These are phyloP conservation scores for Fusarium nurragi DNA, from an alignment of 2,329 filamentous ascomycete genomes.

Conservation along the genomic window DNA sequence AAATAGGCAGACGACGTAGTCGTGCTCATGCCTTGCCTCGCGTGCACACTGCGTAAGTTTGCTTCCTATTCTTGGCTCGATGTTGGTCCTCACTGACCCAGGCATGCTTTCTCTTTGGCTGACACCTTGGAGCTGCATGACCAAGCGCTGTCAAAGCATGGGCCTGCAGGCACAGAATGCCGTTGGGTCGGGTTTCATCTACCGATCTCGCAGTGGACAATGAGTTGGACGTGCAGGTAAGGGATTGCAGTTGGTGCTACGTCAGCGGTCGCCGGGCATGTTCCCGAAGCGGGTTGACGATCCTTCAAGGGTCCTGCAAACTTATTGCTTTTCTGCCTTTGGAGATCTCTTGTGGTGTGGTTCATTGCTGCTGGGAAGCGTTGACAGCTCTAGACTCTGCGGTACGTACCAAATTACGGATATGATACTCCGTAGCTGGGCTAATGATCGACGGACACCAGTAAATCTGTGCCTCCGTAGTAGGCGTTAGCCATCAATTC, in stretches of 20 bases:
- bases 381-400: neutral
- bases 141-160: constrained; percentile 34
- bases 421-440: constrained; percentile 8
- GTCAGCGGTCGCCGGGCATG: neutral
- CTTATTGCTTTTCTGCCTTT: neutral
- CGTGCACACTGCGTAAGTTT: constrained; percentile 1
- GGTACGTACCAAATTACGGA: constrained; percentile 5
- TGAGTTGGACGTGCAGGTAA: constrained; percentile 20
- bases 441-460: constrained; percentile 27
- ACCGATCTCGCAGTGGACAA: constrained; percentile 29
- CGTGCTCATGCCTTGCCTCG: constrained; percentile 15
- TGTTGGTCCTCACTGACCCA: constrained; percentile 2
- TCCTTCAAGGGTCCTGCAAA: neutral
- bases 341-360: neutral
- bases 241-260: constrained; percentile 18
- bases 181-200: constrained; percentile 27
- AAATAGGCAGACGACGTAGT: neutral
- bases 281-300: neutral
- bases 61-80: neutral
- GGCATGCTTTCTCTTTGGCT: neutral
- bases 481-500: constrained; percentile 31
- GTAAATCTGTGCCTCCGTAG: neutral
- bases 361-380: constrained; percentile 1
- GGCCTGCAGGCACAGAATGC: constrained; percentile 20
- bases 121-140: constrained; percentile 15